phyloP scores from a whole-genome alignment of 1,284 basidiomycete genomes.

The Flammula alnicola region DNA sequence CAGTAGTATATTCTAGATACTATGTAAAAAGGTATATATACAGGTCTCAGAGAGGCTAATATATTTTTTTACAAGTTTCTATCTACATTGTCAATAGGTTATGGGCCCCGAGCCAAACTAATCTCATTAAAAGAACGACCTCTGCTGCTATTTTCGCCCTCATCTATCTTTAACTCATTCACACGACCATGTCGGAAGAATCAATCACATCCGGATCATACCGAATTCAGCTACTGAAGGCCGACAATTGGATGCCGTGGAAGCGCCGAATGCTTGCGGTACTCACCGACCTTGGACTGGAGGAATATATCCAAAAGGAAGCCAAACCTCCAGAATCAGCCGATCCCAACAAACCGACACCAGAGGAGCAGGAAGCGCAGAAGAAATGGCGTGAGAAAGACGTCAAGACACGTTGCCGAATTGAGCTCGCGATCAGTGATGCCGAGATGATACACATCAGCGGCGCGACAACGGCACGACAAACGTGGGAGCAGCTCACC shows the following conservation, averaged over 20 bases:
- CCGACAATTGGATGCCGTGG: constrained; percentile 31
- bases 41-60: no score
- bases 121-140: neutral
- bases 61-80: no score
- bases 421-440: constrained; percentile 32
- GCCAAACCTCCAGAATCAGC: constrained; percentile 21
- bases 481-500: constrained; percentile 33
- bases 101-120: constrained; percentile 28
- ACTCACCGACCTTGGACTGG: constrained; percentile 29
- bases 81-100: constrained; percentile 29
- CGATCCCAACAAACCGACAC: constrained; percentile 12
- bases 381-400: constrained; percentile 27
- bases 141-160: constrained; percentile 5
- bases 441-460: constrained; percentile 32
- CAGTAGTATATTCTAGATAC: no score
- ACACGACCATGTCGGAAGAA: constrained; percentile 10
- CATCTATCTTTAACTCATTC: constrained; percentile 1
- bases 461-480: constrained; percentile 26
- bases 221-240: constrained; percentile 29
- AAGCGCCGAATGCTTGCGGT: constrained; percentile 30
- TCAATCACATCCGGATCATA: constrained; percentile 16
- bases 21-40: no score
- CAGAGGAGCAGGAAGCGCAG: constrained; percentile 14
- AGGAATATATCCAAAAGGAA: constrained; percentile 25
- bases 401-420: constrained; percentile 27